Evolutionary conservation across 73 alveolate genomes (phyloP).

Genomic region (Tetrahymena borealis): DNA sequence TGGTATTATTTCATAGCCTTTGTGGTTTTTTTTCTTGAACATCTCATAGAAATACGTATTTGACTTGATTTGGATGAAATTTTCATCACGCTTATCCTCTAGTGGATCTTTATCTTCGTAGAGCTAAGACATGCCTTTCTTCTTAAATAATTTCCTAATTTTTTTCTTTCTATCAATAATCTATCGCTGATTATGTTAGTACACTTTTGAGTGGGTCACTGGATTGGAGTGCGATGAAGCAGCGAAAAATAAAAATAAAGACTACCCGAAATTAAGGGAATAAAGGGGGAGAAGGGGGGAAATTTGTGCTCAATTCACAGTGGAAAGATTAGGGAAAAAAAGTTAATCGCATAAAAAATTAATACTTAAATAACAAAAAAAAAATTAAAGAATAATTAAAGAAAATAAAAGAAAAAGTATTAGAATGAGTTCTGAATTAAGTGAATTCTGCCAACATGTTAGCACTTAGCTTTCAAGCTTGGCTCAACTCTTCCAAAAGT

Average conservation of each 20-base stretch:
- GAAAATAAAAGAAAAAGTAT: background rate
- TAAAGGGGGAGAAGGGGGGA: background rate
- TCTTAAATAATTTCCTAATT: background rate
- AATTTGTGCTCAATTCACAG: background rate
- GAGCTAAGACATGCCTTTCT: background rate
- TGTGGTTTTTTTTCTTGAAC: background rate
- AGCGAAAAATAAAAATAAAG: background rate
- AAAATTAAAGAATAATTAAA: background rate
- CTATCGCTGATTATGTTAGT: background rate
- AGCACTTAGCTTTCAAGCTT: background rate
- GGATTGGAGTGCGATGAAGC: background rate
- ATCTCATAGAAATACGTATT: background rate
- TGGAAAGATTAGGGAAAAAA: background rate
- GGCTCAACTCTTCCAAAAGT: background rate
- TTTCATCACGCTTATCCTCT: background rate
- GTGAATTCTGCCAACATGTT: background rate
- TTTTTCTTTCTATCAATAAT: background rate
- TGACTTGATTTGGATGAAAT: background rate
- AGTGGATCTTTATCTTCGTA: background rate
- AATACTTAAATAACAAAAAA: background rate
- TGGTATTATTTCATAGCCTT: background rate
- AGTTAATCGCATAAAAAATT: background rate
- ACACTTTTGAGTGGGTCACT: conserved; percentile 2
- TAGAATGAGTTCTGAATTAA: background rate
- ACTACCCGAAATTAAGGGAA: background rate